Evolutionary conservation across 2,329 filamentous ascomycete genomes (phyloP).

Genomic region (Fusarium miscanthi): DNA sequence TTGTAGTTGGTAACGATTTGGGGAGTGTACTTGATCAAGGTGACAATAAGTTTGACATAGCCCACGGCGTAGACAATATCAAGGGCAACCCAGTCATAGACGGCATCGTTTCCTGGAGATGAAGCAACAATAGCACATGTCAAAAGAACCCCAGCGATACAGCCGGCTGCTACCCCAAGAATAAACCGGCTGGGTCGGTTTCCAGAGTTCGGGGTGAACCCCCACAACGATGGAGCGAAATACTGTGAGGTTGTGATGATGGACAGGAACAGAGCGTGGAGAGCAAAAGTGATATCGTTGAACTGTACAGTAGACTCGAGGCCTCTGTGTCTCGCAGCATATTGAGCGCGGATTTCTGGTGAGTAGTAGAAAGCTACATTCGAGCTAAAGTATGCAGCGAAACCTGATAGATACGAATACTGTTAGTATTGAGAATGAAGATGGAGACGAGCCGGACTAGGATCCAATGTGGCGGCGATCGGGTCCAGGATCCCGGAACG

Average conservation of each 20-base stretch:
- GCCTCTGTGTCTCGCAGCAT: conserved; percentile 80
- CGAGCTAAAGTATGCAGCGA: conserved; percentile 79
- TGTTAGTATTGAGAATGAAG: conserved; percentile 26
- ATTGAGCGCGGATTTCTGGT: conserved; percentile 79
- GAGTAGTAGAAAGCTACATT: conserved; percentile 83
- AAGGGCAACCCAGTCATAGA: conserved; percentile 68
- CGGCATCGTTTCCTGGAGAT: conserved; percentile 52
- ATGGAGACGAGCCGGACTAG: neutral
- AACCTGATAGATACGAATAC: conserved; percentile 60
- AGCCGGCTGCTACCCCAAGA: conserved; percentile 76
- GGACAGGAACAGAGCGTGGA: conserved; percentile 81
- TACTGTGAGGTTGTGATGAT: conserved; percentile 80
- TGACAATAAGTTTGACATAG: conserved; percentile 90
- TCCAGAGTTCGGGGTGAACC: conserved; percentile 71
- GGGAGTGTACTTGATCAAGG: conserved; percentile 91
- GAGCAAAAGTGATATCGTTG: conserved; percentile 91
- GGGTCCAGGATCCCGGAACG: conserved; percentile 13
- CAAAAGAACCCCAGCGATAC: conserved; percentile 67
- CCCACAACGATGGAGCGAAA: conserved; percentile 78
- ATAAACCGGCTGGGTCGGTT: conserved; percentile 71
- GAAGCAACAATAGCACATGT: conserved; percentile 60
- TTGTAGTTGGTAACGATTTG: conserved; percentile 86
- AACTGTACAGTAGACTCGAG: conserved; percentile 85
- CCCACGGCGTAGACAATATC: conserved; percentile 76
- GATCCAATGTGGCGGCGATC: conserved; percentile 22